phyloP scores from a whole-genome alignment of 306 rosid species.

The Quercus bicolor region DNA sequence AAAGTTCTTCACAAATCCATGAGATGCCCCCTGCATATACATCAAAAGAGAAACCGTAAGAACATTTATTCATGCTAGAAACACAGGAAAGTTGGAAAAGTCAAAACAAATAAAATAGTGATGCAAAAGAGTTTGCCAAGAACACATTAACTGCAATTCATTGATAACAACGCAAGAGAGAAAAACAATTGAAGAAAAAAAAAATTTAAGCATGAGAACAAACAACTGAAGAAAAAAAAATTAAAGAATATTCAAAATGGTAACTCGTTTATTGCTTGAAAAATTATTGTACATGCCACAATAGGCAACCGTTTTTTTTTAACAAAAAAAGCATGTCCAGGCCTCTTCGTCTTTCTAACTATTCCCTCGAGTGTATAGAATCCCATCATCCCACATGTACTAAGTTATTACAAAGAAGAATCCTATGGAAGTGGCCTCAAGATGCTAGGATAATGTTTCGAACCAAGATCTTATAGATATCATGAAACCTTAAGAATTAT shows the following conservation, averaged over 20 bases:
- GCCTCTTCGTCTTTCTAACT: too few relatives aligned
- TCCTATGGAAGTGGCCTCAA: too few relatives aligned
- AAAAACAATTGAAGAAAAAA: neutral
- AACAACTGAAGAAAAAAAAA: neutral
- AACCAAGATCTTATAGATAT: too few relatives aligned
- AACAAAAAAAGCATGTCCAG: too few relatives aligned
- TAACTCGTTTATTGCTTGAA: neutral
- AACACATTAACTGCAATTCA: neutral
- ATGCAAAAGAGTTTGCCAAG: neutral
- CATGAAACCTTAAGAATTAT: too few relatives aligned
- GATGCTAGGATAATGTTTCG: fast-evolving
- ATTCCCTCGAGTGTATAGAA: fast-evolving
- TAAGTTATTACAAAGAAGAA: too few relatives aligned
- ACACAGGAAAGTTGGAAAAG: neutral
- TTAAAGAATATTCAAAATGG: neutral
- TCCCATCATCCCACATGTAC: too few relatives aligned
- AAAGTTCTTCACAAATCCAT: constrained; percentile 39
- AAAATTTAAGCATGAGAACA: neutral
- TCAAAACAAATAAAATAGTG: neutral
- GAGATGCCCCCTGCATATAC: constrained; percentile 37
- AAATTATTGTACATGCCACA: neutral
- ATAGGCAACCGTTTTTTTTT: too few relatives aligned
- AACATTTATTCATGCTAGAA: neutral
- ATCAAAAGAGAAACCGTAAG: neutral
- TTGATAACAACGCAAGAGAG: neutral